Evolutionary conservation across 2,329 filamentous ascomycete genomes (phyloP), one percentile per base, ranked within the genome.

Genomic region (Xylariaceae sp.): DNA sequence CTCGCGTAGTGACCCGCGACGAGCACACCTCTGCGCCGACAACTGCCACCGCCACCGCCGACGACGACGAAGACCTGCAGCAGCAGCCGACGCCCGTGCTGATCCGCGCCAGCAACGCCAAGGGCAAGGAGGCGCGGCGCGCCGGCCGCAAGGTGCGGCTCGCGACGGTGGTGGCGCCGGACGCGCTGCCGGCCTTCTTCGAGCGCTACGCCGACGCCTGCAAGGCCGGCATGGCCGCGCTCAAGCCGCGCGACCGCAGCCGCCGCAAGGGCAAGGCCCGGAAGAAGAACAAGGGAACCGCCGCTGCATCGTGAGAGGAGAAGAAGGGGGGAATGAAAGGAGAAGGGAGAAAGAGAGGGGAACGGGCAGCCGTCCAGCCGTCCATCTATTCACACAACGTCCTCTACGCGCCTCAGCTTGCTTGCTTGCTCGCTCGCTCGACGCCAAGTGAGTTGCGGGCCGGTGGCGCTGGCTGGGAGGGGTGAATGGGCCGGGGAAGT

Each of bases 161-260:
- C 17, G 86, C 85, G 3, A 96, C 92, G 0, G 60, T 94, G 0
- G 88, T 96, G 1, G 71, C 82, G 35, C 76, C 83, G 1, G 75
- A 80, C 37, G 76, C 82, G 5, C 58, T 96, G 9, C 88, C 93
- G 34, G 65, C 59, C 0, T 98, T 98, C 55, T 98, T 88, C 58
- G 64, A 68, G 19, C 72, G 76, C 32, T 98, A 96, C 64, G 89
- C 88, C 15, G 92, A 96, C 47, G 72, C 88, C 3, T 95, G 89
- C 63, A 95, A 94, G 66, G 67, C 72, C 0, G 87, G 88, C 5
- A 95, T 96, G 88, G 71, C 75, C 31, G 80, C 81, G 6, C 57
- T 98, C 62, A 96, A 94, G 75, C 94, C 94, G 56, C 74, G 92
- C 47, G 90, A 96, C 63, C 75, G 88, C 53, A 94, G 83, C 60